These are phyloP conservation scores for Ophiorrhiza pumila DNA, from an alignment of 257 asterid species.

Conservation along the genomic window DNA sequence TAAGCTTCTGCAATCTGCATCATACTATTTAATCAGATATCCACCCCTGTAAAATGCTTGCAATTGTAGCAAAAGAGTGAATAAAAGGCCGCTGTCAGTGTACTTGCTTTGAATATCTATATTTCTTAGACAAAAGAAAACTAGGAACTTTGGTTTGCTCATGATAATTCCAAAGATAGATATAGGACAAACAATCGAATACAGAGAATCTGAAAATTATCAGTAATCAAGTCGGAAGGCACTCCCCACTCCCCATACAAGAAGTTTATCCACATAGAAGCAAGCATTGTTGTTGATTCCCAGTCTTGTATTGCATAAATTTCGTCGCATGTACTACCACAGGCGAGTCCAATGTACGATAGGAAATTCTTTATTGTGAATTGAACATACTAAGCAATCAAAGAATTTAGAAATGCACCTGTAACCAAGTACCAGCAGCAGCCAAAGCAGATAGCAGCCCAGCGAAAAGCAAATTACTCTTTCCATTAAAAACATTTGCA, in stretches of 20 bases:
- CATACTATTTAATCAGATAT: background rate
- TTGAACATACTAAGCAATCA: background rate
- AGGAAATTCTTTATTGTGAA: background rate
- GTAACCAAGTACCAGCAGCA: slow-evolving; percentile 99
- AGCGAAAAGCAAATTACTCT: slow-evolving; percentile 77
- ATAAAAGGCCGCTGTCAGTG: background rate
- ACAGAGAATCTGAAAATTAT: too few species aligned
- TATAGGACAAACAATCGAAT: background rate
- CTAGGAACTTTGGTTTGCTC: background rate
- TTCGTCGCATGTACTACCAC: background rate
- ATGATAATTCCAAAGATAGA: background rate
- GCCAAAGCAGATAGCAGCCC: slow-evolving; percentile 86
- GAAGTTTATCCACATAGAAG: background rate
- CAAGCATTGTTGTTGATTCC: background rate
- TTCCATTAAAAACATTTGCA: slow-evolving; percentile 79
- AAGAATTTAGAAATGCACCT: slow-evolving; percentile 36
- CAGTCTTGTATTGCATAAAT: background rate
- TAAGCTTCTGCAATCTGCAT: background rate
- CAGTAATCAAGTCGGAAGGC: background rate
- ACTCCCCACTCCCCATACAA: background rate
- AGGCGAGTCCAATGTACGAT: background rate
- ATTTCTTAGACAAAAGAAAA: background rate
- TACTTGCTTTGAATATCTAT: background rate
- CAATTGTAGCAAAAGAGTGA: background rate
- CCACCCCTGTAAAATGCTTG: too few species aligned